These are phyloP conservation scores for Fistulina hepatica DNA, from an alignment of 1,284 basidiomycete genomes.

Conservation along the genomic window DNA sequence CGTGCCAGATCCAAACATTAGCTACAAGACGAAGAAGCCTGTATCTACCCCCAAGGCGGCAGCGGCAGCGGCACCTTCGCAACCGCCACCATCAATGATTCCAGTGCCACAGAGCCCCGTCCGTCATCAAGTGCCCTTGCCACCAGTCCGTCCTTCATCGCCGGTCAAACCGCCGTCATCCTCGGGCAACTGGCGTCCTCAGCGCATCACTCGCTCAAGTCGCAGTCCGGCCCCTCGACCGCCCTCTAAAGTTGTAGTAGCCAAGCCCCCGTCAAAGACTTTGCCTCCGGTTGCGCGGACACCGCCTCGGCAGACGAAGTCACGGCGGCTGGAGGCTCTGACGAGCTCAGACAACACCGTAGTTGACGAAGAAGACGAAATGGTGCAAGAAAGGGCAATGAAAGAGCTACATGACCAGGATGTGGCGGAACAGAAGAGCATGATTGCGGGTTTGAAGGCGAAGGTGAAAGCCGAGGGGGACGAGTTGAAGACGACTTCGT, in stretches of 20 bases:
- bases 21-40: conserved; percentile 39
- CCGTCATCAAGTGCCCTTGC: conserved; percentile 57
- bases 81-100: conserved; percentile 29
- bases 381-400: conserved; percentile 42
- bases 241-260: conserved; percentile 20
- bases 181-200: conserved; percentile 38
- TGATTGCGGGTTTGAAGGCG: conserved; percentile 59
- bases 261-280: conserved; percentile 29
- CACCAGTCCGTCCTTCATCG: conserved; percentile 29
- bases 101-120: conserved; percentile 31
- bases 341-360: conserved; percentile 52
- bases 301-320: conserved; percentile 30
- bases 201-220: conserved; percentile 34
- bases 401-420: conserved; percentile 57
- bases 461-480: too few relatives aligned
- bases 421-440: conserved; percentile 56
- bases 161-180: conserved; percentile 19
- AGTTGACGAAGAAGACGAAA: conserved; percentile 45
- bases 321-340: conserved; percentile 42
- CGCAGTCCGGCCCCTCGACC: conserved; percentile 20
- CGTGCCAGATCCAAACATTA: conserved; percentile 63
- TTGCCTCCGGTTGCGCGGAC: too few relatives aligned
- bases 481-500: too few relatives aligned
- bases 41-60: conserved; percentile 25
- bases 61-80: conserved; percentile 21